phyloP scores from a whole-genome alignment of 148 eudicot genomes.

The Rhododendron henanense region DNA sequence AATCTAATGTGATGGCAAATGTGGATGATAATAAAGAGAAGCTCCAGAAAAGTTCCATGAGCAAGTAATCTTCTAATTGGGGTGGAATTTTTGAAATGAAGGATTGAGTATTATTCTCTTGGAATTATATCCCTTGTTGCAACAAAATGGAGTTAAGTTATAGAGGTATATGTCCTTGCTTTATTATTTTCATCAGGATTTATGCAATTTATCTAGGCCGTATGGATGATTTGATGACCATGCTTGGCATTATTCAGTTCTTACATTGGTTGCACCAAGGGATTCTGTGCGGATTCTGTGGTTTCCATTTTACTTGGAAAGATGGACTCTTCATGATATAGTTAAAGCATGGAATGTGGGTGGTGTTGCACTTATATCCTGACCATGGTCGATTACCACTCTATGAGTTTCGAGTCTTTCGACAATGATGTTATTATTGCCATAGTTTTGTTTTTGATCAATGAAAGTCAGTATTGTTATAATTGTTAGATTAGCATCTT shows the following conservation, averaged over 20 bases:
- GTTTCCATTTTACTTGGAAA: neutral
- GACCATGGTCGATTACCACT: neutral
- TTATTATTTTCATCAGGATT: neutral
- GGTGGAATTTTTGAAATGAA: neutral
- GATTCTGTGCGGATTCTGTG: neutral
- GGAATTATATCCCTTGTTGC: neutral
- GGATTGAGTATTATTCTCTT: neutral
- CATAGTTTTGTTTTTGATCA: neutral
- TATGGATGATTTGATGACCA: neutral
- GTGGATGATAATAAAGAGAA: neutral
- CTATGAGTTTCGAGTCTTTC: too few species aligned
- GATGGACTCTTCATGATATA: neutral
- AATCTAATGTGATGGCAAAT: neutral
- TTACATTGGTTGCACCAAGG: neutral
- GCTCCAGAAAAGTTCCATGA: neutral
- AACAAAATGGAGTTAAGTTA: neutral
- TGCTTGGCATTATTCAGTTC: neutral
- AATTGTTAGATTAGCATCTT: too few species aligned
- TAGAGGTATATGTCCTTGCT: neutral
- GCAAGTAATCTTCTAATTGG: neutral
- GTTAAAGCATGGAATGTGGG: neutral
- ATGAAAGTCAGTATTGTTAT: too few species aligned
- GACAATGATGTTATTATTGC: neutral
- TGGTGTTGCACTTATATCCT: neutral
- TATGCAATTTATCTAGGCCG: neutral